phyloP scores from a whole-genome alignment of 2,329 filamentous ascomycete genomes.

The Lasiodiplodia gonubiensis region DNA sequence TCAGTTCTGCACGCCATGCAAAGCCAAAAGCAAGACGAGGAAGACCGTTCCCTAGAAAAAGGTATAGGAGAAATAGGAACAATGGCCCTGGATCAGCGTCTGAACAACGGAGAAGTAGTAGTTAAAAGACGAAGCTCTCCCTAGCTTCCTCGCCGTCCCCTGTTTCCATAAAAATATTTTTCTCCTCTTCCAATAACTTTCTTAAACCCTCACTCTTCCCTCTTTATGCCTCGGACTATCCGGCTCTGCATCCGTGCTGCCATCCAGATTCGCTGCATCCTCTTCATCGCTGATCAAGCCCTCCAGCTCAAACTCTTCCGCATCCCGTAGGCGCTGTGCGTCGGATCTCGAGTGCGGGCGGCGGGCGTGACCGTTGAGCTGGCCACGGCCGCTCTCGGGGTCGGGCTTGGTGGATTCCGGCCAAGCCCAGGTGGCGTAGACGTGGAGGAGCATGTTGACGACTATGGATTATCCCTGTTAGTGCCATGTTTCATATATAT shows the following conservation, averaged over 20 bases:
- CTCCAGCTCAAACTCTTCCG: slow-evolving; percentile 91
- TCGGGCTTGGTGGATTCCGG: slow-evolving; percentile 46
- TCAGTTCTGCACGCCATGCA: slow-evolving; percentile 30
- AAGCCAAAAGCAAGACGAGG: background rate
- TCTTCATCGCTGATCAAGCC: slow-evolving; percentile 90
- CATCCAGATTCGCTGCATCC: slow-evolving; percentile 49
- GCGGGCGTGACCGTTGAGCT: slow-evolving; percentile 46
- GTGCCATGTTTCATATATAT: slow-evolving; percentile 18
- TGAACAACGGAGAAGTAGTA: background rate
- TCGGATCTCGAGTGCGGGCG: slow-evolving; percentile 51
- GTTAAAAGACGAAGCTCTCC: background rate
- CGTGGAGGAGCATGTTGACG: slow-evolving; percentile 79
- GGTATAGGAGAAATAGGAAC: background rate
- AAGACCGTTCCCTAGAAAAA: background rate
- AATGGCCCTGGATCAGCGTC: background rate
- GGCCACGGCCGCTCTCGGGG: slow-evolving; percentile 42
- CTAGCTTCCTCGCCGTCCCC: background rate
- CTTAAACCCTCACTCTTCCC: slow-evolving; percentile 1
- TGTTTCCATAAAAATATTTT: background rate
- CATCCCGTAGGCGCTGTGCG: slow-evolving; percentile 71
- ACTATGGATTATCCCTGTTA: slow-evolving; percentile 53
- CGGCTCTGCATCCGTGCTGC: slow-evolving; percentile 10
- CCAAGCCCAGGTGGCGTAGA: slow-evolving; percentile 74
- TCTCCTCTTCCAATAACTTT: background rate
- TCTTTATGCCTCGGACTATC: slow-evolving; percentile 16